Conservation (phyloP, 805 yeast genomes). For the Myxozyma udenii region DNA sequence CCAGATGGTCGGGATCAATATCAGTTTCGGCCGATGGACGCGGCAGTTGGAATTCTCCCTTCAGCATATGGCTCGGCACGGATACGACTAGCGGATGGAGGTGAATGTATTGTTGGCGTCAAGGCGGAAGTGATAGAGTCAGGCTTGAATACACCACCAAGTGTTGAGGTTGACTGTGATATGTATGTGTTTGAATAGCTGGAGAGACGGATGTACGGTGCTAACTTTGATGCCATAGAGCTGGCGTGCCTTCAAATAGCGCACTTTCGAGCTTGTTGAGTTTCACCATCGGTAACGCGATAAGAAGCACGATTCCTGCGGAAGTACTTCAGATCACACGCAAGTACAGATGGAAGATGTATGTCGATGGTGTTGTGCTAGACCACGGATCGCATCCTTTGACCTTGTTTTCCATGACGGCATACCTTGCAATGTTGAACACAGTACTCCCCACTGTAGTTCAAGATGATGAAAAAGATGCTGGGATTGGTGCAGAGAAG, state of each 20-base stretch:
- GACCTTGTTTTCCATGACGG: conserved; percentile 72
- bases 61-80: conserved; percentile 91
- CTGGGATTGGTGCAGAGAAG: conserved; percentile 25
- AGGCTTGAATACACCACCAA: conserved; percentile 48
- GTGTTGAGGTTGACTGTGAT: conserved; percentile 64
- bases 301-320: conserved; percentile 53
- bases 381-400: conserved; percentile 79
- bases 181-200: conserved; percentile 9
- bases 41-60: conserved; percentile 75
- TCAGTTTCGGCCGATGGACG: conserved; percentile 85
- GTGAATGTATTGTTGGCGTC: conserved; percentile 88
- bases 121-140: conserved; percentile 65
- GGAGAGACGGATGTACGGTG: neutral
- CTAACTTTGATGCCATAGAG: conserved; percentile 10
- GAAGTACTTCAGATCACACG: conserved; percentile 60
- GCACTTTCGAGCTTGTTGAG: conserved; percentile 61
- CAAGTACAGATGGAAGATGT: conserved; percentile 71
- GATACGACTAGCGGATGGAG: conserved; percentile 80
- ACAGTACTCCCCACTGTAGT: conserved; percentile 44
- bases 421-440: conserved; percentile 75
- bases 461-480: conserved; percentile 1
- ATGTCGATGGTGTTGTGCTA: conserved; percentile 73
- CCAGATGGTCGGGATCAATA: conserved; percentile 77
- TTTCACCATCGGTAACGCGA: conserved; percentile 55
- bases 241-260: conserved; percentile 48